Percentiles rank a stretch among this genome's conserved stretches.
Evolutionary conservation across 225 moss, liverwort and hornwort species (phyloP).

Genomic region (Ulota crispa): DNA sequence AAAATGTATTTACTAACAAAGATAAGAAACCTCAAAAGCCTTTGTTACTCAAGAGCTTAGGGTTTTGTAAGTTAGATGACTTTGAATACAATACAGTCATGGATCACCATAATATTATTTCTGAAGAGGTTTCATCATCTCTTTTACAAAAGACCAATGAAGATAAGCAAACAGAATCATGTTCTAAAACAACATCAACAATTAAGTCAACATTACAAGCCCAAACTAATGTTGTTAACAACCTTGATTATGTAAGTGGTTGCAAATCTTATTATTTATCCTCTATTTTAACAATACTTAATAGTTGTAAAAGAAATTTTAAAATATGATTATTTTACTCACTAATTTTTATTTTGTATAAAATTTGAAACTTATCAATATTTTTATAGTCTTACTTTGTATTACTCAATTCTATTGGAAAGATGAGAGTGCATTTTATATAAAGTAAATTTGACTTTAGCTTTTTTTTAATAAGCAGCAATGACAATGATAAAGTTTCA

Average conservation of each 20-base stretch:
- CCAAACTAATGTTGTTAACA: background rate
- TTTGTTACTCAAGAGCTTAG: background rate
- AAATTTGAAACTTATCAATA: background rate
- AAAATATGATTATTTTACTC: background rate
- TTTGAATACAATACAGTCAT: background rate
- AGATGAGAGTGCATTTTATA: background rate
- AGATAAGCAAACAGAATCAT: conserved; percentile 12
- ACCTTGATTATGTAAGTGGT: conserved; percentile 23
- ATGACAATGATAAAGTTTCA: background rate
- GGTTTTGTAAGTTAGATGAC: background rate
- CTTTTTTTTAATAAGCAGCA: background rate
- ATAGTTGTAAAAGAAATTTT: background rate
- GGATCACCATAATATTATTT: background rate
- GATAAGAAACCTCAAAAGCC: background rate
- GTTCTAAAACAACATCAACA: conserved; percentile 9
- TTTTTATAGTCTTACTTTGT: background rate
- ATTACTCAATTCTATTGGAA: background rate
- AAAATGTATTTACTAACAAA: background rate
- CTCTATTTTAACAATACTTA: background rate
- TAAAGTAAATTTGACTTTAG: background rate
- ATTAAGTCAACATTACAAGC: background rate
- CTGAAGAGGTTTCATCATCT: background rate
- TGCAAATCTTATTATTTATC: background rate
- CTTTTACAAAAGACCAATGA: conserved; percentile 3
- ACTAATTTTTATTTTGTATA: background rate